A percentile compares a stretch with the other conserved stretches of the same genome.
Conservation (phyloP, 139 green algal species). For the Tetraselmis chui region DNA sequence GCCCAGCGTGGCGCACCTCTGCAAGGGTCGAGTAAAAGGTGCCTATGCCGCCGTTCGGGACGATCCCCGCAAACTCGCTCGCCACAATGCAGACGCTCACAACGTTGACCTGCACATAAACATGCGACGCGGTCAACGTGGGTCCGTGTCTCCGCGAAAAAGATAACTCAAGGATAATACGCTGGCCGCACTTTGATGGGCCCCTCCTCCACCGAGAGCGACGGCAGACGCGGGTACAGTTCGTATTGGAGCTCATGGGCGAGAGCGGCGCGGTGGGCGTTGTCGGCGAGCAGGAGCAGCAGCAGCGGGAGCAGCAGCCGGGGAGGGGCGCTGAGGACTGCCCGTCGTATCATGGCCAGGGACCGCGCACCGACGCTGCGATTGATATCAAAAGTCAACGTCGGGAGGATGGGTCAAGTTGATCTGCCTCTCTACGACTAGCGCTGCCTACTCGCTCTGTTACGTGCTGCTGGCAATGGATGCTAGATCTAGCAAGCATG, state of each 20-base stretch:
- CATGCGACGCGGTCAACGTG: background rate
- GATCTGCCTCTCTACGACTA: too few relatives aligned
- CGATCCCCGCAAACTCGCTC: slow-evolving; percentile 25
- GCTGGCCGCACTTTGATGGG: background rate
- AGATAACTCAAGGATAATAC: background rate
- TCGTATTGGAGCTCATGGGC: background rate
- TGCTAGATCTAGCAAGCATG: too few relatives aligned
- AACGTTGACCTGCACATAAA: background rate
- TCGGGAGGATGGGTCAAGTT: too few relatives aligned
- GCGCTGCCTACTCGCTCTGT: too few relatives aligned
- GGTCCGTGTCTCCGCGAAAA: background rate
- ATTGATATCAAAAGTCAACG: too few relatives aligned
- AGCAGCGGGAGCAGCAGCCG: background rate
- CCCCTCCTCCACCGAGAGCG: background rate
- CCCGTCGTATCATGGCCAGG: too few relatives aligned
- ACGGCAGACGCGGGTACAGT: background rate
- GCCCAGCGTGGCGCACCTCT: slow-evolving; percentile 2
- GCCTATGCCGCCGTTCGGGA: slow-evolving; percentile 24
- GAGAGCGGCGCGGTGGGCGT: background rate
- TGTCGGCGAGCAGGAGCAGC: background rate
- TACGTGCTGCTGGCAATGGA: too few relatives aligned
- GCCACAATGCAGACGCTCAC: slow-evolving; percentile 12
- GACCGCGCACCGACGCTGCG: too few relatives aligned
- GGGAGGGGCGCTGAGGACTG: too few relatives aligned
- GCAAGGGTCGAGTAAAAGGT: slow-evolving; percentile 25